Base-by-base conservation (phyloP, 768 basidiomycete species). In the Cubamyces lactineus region DNA sequence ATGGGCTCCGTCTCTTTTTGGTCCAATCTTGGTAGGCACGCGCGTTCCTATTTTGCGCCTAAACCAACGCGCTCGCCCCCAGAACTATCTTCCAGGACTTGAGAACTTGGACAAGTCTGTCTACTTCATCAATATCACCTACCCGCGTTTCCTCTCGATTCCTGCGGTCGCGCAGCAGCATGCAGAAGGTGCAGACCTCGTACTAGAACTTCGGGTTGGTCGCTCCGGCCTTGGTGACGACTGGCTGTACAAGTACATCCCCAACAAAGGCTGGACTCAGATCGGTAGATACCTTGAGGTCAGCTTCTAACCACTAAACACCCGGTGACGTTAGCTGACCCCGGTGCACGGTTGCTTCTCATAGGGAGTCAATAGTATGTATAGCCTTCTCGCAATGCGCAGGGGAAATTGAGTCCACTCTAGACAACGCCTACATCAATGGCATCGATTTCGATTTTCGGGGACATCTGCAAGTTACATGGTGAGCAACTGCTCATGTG, bases 351-450 rank as follows among this genome's bases (percentile, higher is more conserved):
- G 11, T 11, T 34, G 34, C 34, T 34, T 11, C 11, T 34, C 34
- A 34, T 59, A 74, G 76, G 74, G 76, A 46, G 75, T 75, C 4
- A 76, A 77, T 53, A 75, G 75, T 76, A 43, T 41, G 71, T 51
- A 28, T 1, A 1, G 24, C 16, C 16, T 7, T 58, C 6, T 19
- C 15, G 7, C 5, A 7, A 46, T 55, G 26, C 23, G n/a, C 6
- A 19, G 9, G 16, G 3, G n/a, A 3, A 28, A 62, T 38, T 23
- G 17, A 45, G 12, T 8, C 3, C 16, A 3, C 3, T 1, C 8
- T 30, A 75, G 75, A 77, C 61, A 77, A 77, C 56, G 74, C 75
- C 2, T 76, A 77, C 55, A 76, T 77, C 63, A 78, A 76, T 48
- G 76, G 76, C 0, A 60, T 77, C 16, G 75, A 76, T 64, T 75